phyloP scores from a whole-genome alignment of 768 basidiomycete genomes.

The Suillus bovinus region DNA sequence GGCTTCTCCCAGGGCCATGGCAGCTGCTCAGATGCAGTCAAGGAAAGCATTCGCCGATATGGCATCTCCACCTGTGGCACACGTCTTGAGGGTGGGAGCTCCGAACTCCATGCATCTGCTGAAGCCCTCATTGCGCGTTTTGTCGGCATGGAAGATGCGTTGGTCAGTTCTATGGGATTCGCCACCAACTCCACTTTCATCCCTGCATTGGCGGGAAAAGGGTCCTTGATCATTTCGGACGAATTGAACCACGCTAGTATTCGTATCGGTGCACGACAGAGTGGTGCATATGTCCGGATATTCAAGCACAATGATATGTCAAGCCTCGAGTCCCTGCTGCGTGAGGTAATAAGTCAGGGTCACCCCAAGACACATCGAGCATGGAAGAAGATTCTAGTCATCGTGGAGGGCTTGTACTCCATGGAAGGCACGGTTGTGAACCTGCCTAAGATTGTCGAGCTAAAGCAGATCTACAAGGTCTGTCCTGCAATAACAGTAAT shows the following conservation, averaged over 20 bases:
- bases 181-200: conserved; percentile 94
- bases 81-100: conserved; percentile 82
- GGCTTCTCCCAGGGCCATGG: conserved; percentile 95
- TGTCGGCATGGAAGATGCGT: conserved; percentile 84
- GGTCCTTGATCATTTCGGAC: conserved; percentile 94
- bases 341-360: conserved; percentile 94
- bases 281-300: conserved; percentile 85
- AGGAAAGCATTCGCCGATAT: conserved; percentile 77
- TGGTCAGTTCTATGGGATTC: conserved; percentile 93
- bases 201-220: conserved; percentile 88
- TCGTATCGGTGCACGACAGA: conserved; percentile 86
- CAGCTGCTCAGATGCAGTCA: conserved; percentile 92
- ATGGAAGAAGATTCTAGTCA: conserved; percentile 96
- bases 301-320: conserved; percentile 98
- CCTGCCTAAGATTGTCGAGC: conserved; percentile 75
- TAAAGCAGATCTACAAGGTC: conserved; percentile 98
- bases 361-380: conserved; percentile 98
- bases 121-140: conserved; percentile 91
- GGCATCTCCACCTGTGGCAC: conserved; percentile 78
- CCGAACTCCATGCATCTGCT: conserved; percentile 78
- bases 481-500: background rate
- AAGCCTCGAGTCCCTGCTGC: conserved; percentile 74
- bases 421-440: conserved; percentile 97
- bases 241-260: conserved; percentile 97
- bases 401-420: conserved; percentile 94